Conservation (phyloP, 345 rosid genomes). For the Hirschfeldia incana region DNA sequence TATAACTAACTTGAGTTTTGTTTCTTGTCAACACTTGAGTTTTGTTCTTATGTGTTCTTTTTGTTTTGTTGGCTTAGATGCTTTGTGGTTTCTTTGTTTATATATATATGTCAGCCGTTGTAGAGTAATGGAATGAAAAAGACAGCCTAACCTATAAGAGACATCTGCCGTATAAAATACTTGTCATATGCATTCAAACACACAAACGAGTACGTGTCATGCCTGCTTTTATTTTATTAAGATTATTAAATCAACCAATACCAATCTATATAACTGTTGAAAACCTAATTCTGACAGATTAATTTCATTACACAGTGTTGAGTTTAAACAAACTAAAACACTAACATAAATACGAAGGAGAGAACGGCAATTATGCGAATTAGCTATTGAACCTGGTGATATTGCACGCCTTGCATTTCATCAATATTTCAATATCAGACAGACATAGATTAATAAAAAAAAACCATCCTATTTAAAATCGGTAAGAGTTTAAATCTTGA, state of each 20-base stretch:
- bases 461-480: no score
- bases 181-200: background rate
- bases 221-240: background rate
- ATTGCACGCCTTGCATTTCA: background rate
- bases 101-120: slow-evolving; percentile 20
- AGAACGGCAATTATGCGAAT: background rate
- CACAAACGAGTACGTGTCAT: background rate
- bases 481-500: background rate
- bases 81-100: background rate
- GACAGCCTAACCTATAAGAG: slow-evolving; percentile 24
- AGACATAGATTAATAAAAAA: background rate
- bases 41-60: background rate
- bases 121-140: slow-evolving; percentile 10
- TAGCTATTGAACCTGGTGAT: background rate
- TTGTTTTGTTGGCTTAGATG: background rate
- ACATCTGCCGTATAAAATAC: slow-evolving; percentile 20
- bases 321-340: background rate
- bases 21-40: slow-evolving; percentile 12
- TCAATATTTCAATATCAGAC: background rate
- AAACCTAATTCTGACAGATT: background rate
- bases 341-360: background rate
- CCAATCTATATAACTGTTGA: background rate
- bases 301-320: background rate
- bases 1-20: background rate
- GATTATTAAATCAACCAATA: no score